Percentiles rank a stretch among this genome's conserved stretches.
Conservation (phyloP, 192 early-diverging fungal genomes). For the Mortierella hygrophila region DNA sequence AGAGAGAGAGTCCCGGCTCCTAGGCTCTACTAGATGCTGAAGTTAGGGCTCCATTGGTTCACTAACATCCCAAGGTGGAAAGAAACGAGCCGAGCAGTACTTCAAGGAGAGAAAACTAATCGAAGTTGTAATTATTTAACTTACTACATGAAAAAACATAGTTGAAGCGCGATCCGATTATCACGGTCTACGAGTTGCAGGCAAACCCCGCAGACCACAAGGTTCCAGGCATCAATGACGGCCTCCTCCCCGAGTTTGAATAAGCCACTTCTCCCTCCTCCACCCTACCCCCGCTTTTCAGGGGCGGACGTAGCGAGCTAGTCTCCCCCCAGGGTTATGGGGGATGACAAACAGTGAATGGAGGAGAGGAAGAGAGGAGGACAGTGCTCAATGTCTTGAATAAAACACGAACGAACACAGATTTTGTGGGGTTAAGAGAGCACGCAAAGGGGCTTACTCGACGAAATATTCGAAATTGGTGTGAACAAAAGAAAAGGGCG, state of each 20-base stretch:
- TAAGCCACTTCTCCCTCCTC: constrained; percentile 23
- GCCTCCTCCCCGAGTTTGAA: constrained; percentile 61
- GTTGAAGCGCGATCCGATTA: constrained; percentile 76
- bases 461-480: background rate
- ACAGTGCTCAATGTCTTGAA: background rate
- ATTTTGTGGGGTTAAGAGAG: background rate
- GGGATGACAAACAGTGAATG: background rate
- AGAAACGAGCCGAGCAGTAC: background rate
- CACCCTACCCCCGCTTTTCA: too few relatives aligned
- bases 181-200: constrained; percentile 80
- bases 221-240: constrained; percentile 61
- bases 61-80: too few relatives aligned
- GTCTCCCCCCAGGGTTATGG: too few relatives aligned
- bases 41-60: too few relatives aligned
- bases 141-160: constrained; percentile 12
- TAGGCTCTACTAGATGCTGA: too few relatives aligned
- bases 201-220: constrained; percentile 84
- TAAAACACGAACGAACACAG: background rate
- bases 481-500: background rate
- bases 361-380: background rate
- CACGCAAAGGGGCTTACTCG: background rate
- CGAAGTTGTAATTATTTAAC: background rate
- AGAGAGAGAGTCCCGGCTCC: too few relatives aligned
- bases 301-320: too few relatives aligned
- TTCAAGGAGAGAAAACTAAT: background rate